Percentiles rank a stretch among this genome's conserved stretches.
Evolutionary conservation across 257 asterid genomes (phyloP).

Genomic region (Gardenia jasminoides): DNA sequence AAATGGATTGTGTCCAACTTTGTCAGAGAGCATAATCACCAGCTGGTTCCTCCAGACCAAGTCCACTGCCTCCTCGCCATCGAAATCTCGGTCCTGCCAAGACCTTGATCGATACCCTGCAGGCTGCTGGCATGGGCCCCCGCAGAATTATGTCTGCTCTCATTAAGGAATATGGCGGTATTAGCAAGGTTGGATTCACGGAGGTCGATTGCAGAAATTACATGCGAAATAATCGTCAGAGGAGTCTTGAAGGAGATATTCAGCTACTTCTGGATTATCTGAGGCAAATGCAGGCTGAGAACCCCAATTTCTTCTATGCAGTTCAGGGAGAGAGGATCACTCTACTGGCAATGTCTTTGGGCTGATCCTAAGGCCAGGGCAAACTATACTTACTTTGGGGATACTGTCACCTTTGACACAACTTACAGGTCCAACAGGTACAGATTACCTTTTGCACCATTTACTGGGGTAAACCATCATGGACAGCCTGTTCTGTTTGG

Average conservation of each 20-base stretch:
- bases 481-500: conserved; percentile 96
- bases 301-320: conserved; percentile 68
- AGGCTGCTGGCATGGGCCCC: conserved; percentile 99
- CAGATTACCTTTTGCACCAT: conserved; percentile 88
- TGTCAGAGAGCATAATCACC: conserved; percentile 87
- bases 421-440: conserved; percentile 95
- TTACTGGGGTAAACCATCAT: conserved; percentile 95
- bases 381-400: conserved; percentile 80
- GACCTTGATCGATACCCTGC: conserved; percentile 87
- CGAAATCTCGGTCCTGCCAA: conserved; percentile 98
- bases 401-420: conserved; percentile 90
- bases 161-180: conserved; percentile 92
- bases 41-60: conserved; percentile 89
- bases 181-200: conserved; percentile 93
- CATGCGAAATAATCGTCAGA: conserved; percentile 81
- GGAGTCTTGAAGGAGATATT: conserved; percentile 90
- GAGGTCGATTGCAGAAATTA: conserved; percentile 97
- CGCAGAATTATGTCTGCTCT: conserved; percentile 96
- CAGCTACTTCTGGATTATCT: conserved; percentile 87
- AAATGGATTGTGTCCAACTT: conserved; percentile 78
- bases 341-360: conserved; percentile 85
- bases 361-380: conserved; percentile 77
- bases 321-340: conserved; percentile 87
- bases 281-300: conserved; percentile 72
- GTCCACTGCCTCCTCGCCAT: conserved; percentile 90